Conservation (phyloP, 2,329 filamentous ascomycete genomes). For the Helotiales sp. region DNA sequence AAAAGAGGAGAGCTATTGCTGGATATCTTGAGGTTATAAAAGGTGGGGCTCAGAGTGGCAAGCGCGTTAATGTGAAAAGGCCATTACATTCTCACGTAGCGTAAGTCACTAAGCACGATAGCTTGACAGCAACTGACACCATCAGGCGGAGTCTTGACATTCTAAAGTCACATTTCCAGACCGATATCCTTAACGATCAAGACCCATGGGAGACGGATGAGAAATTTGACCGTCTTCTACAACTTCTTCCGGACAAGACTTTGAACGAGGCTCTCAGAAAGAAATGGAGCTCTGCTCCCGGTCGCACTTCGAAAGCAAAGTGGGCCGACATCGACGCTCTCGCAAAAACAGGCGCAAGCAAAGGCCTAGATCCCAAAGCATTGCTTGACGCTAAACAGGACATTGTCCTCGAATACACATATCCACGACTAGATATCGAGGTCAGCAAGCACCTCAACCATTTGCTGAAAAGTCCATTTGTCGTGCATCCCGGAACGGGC, state of each 20-base stretch:
- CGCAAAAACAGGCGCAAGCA: conserved; percentile 76
- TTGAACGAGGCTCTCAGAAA: conserved; percentile 80
- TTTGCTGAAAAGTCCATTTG: conserved; percentile 95
- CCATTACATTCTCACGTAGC: conserved; percentile 89
- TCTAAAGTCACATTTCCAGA: conserved; percentile 81
- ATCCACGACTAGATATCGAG: conserved; percentile 93
- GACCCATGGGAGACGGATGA: conserved; percentile 80
- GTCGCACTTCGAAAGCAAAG: conserved; percentile 77
- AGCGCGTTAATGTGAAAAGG: conserved; percentile 81
- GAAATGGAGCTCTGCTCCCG: conserved; percentile 89
- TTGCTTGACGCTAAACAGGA: conserved; percentile 93
- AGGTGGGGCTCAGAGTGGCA: conserved; percentile 83
- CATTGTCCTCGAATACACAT: conserved; percentile 95
- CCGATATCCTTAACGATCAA: conserved; percentile 80
- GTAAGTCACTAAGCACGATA: conserved; percentile 49
- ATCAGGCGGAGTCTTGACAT: conserved; percentile 80
- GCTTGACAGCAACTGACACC: conserved; percentile 17
- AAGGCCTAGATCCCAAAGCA: conserved; percentile 71
- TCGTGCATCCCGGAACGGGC: conserved; percentile 93
- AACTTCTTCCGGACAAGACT: conserved; percentile 80
- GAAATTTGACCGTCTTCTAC: conserved; percentile 76
- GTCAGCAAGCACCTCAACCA: conserved; percentile 98
- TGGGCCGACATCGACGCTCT: conserved; percentile 93
- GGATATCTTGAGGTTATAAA: conserved; percentile 90
- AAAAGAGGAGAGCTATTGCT: conserved; percentile 81